Evolutionary conservation across 2,329 filamentous ascomycete genomes (phyloP), one percentile per base, ranked within the genome.

Genomic region (Exophiala xenobiotica): DNA sequence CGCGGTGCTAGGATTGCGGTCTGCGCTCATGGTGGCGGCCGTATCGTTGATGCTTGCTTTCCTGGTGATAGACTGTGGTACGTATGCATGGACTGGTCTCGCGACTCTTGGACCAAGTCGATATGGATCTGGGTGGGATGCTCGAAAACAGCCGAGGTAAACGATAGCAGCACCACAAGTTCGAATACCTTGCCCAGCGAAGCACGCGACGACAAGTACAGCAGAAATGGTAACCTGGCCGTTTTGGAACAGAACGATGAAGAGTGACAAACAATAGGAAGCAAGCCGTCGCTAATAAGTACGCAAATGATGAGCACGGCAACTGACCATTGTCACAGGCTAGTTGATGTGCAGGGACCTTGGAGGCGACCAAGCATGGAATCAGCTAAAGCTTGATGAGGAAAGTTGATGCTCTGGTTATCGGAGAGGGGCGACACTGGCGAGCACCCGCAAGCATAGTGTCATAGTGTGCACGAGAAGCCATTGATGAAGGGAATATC

Each of bases 1-100:
- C 31, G 43, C 35, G 38, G 40, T 48, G 24, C 57, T 59, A 14
- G 20, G 7, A 20, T 57, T 58, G 16, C 56, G 47, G n/a, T 53
- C 51, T 37, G 35, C 49, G 39, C n/a, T 48, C 55, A 58, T 58
- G 37, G 20, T 50, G 39, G 43, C 42, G 20, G 33, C 35, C n/a
- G 29, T 26, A 18, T 9, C 38, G 20, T 23, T 29, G 16, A 11
- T 43, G 37, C n/a, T 35, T 44, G 23, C 46, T 31, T 22, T 7
- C 24, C 27, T 23, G 12, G n/a, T 14, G 46, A 12, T 19, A 16
- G 18, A 38, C 16, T 43, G 49, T 33, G 20, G 46, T n/a, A 26
- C 33, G 22, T 46, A 19, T 39, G 45, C 42, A 51, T 51, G 42
- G 42, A 51, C 35, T 46, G 38, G 18, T n/a, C n/a, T n/a, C n/a